Conservation (phyloP, 1,139 yeast genomes). For the Yamadazyma mexicana region DNA sequence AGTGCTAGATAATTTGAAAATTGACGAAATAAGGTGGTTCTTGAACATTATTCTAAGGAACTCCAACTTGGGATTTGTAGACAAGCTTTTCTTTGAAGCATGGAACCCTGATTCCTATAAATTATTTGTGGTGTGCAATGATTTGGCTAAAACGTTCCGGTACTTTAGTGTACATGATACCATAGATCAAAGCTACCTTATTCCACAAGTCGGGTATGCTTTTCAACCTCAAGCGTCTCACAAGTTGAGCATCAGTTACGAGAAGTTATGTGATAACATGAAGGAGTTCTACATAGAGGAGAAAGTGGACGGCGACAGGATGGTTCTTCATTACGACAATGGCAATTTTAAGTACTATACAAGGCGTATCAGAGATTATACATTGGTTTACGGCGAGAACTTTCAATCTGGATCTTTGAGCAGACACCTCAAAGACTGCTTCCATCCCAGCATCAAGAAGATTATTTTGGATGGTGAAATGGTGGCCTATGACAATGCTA, state of each 20-base stretch:
- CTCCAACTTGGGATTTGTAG: conserved; percentile 59
- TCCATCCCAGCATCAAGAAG: conserved; percentile 39
- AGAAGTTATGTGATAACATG: conserved; percentile 46
- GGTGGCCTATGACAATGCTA: conserved; percentile 77
- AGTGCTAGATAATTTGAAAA: conserved; percentile 56
- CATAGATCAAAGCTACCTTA: conserved; percentile 44
- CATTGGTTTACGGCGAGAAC: conserved; percentile 70
- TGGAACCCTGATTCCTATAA: conserved; percentile 85
- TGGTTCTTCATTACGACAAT: conserved; percentile 62
- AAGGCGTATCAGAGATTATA: conserved; percentile 71
- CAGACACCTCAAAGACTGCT: conserved; percentile 47
- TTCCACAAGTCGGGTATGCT: conserved; percentile 50
- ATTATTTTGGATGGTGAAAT: conserved; percentile 90
- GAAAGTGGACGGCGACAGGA: conserved; percentile 91
- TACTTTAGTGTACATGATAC: conserved; percentile 32
- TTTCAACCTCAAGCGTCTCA: conserved; percentile 75
- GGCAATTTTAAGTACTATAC: conserved; percentile 59
- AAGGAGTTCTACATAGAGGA: conserved; percentile 72
- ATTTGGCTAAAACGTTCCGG: conserved; percentile 61
- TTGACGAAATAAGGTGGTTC: conserved; percentile 69
- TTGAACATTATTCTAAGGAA: conserved; percentile 65
- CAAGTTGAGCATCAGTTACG: conserved; percentile 50
- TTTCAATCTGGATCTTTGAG: conserved; percentile 63
- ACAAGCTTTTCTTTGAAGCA: conserved; percentile 53
- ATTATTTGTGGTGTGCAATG: conserved; percentile 66